Evolutionary conservation across 2,329 filamentous ascomycete species (phyloP), one percentile per base, ranked within the genome.

Genomic region (Trichophyton equinum): DNA sequence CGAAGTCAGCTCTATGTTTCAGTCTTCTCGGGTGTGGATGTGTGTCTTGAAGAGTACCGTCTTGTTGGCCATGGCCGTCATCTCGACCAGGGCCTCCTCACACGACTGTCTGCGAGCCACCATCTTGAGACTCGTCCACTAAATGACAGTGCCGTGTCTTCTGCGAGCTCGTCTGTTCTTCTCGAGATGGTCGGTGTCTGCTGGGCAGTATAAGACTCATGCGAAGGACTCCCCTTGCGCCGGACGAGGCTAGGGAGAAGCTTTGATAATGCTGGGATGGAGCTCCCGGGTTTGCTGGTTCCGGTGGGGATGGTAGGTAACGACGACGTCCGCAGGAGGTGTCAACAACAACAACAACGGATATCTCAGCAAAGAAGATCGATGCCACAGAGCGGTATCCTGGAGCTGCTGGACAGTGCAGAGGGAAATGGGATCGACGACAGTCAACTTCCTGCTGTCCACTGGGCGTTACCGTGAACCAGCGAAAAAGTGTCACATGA

Each of bases 31-130:
- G 13, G 8, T 13, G 38, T 36, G 33, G 33, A 7, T 38, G 33
- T 38, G 33, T 38, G 33, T 38, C 33, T 11, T 13, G 33, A 13
- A 38, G 33, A 9, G 60, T 68, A 74, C 73, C 60, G 72, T 74
- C 62, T 72, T 69, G 60, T 76, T 73, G 58, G 74, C 67, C 63
- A 69, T 68, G 22, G 70, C 65, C 33, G 73, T 70, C 22, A 76
- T 62, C 11, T 69, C 68, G 47, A 67, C 68, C 15, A 76, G 67
- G n/a, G 73, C 72, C 30, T 73, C 70, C 1, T 64, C 58, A 53
- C 60, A 62, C 6, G 56, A 25, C 59, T 57, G 49, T 22, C 42
- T 59, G 18, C 42, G 38, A 36, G 36, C 42, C 36, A 27, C 22
- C 27, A 46, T 60, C 25, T n/a, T n/a, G 40, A 38, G 33, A 38